Evolutionary conservation across 495 filamentous ascomycete genomes (phyloP).

Genomic region (Amorphotheca resinae): DNA sequence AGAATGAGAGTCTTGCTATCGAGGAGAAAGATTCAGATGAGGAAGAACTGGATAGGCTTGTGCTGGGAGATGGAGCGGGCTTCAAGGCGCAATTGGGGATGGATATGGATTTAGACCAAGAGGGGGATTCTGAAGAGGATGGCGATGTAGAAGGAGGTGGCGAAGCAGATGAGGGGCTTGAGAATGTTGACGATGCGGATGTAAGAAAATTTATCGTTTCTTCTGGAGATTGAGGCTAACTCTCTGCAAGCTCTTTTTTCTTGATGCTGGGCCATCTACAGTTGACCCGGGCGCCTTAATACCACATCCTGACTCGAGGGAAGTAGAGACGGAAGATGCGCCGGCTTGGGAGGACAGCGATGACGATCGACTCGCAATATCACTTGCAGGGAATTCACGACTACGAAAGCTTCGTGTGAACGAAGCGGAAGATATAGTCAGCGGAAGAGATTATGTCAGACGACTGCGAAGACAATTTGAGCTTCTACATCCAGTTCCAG

Average conservation of each 20-base stretch:
- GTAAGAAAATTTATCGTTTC: slow-evolving; percentile 26
- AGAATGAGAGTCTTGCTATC: slow-evolving; percentile 25
- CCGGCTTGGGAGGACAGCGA: slow-evolving; percentile 92
- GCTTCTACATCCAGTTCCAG: slow-evolving; percentile 64
- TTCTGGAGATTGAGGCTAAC: slow-evolving; percentile 17
- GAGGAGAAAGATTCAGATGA: slow-evolving; percentile 68
- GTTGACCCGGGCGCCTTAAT: slow-evolving; percentile 34
- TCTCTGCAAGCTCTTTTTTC: slow-evolving; percentile 48
- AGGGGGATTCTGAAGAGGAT: slow-evolving; percentile 2
- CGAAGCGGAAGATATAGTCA: slow-evolving; percentile 76
- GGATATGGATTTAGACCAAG: slow-evolving; percentile 20
- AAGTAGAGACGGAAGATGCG: slow-evolving; percentile 25
- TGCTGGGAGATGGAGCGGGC: slow-evolving; percentile 74
- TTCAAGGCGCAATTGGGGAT: slow-evolving; percentile 55
- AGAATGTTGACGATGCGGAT: slow-evolving; percentile 51
- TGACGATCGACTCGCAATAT: slow-evolving; percentile 76
- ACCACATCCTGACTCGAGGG: slow-evolving; percentile 23
- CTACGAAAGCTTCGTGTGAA: slow-evolving; percentile 68
- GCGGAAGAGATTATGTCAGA: slow-evolving; percentile 69
- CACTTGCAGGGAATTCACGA: slow-evolving; percentile 57
- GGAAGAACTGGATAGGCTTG: slow-evolving; percentile 68
- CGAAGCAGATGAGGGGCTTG: slow-evolving; percentile 24
- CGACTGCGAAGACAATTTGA: slow-evolving; percentile 73
- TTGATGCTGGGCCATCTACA: slow-evolving; percentile 45
- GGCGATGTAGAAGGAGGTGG: slow-evolving; percentile 4